Evolutionary conservation across 495 filamentous ascomycete species (phyloP), one percentile per base, ranked within the genome.

Genomic region (Penicillium soppii): DNA sequence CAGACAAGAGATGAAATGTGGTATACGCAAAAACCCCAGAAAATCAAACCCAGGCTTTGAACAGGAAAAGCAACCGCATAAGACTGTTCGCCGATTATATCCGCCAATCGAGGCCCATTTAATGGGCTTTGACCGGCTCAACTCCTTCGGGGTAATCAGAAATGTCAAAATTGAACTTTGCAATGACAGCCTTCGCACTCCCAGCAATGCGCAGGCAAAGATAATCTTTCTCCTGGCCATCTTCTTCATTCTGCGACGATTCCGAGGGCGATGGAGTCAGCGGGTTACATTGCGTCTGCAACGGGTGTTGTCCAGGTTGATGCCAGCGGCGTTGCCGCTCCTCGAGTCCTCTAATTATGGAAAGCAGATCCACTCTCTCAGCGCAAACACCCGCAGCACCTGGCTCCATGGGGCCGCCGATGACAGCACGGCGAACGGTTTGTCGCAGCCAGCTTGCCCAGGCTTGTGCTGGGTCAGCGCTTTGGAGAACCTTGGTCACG

Each of bases 311-410:
- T 21, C 62, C 56, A 21, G 59, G 57, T n/a, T 58, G 27, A 63
- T 77, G 73, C 71, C 72, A 74, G 35, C 56, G 61, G 13, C 68
- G 66, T 52, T 77, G 73, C 21, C 73, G 73, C 20, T 63, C 48
- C 39, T 75, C 73, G 40, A 77, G 59, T 47, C 73, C 73, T 27
- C 53, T 60, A 27, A 77, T 66, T 10, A 75, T 58, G 10, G 63
- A 63, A 17, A 75, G 50, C 3, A 77, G 33, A 35, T 66, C 63
- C 2, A 67, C 68, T 7, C 65, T 55, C 7, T 57, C 43, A 0
- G 61, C 57, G 44, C 68, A 71, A 7, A 43, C 33, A 4, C 49
- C 53, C 5, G n/a, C 22, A 19, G 61, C 60, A 21, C 51, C 59
- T 12, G 56, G 38, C 23, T 61, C 61, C 35, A 62, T 49, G 5